These are phyloP conservation scores for Stramenopiles sp. DNA, from an alignment of 352 stramenopile species.

Conservation along the genomic window DNA sequence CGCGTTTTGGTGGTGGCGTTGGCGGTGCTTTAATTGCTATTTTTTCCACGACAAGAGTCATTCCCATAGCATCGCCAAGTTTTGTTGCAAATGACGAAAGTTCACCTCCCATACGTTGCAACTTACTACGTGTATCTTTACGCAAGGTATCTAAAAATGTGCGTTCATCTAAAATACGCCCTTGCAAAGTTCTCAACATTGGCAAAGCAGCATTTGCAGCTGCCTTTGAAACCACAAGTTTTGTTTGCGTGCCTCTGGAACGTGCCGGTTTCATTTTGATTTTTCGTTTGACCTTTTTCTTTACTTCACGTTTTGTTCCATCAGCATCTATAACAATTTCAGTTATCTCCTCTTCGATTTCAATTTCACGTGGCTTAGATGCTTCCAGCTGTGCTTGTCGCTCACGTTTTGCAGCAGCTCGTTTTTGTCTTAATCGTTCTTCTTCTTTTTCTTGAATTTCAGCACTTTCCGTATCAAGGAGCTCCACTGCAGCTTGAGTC, in stretches of 20 bases:
- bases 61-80: not conserved
- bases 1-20: not conserved
- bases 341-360: not conserved
- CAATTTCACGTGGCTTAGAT: not conserved
- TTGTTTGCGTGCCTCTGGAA: not conserved
- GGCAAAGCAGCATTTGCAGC: not conserved
- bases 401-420: not conserved
- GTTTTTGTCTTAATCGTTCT: not conserved
- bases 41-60: not conserved
- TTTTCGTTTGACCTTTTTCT: not conserved
- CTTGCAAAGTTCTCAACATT: not conserved
- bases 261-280: not conserved
- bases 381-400: not conserved
- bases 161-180: not conserved
- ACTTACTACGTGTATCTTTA: not conserved
- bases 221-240: not conserved
- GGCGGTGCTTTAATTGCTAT: not conserved
- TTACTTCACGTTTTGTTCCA: not conserved
- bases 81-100: not conserved
- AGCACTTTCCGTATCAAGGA: not conserved
- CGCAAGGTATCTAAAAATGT: not conserved
- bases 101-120: not conserved
- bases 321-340: not conserved
- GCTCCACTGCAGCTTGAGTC: not conserved
- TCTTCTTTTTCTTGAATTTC: not conserved